Evolutionary conservation across 1,284 basidiomycete genomes (phyloP), one percentile per base, ranked within the genome.

Genomic region (Anthracocystis panici-leucophaei): DNA sequence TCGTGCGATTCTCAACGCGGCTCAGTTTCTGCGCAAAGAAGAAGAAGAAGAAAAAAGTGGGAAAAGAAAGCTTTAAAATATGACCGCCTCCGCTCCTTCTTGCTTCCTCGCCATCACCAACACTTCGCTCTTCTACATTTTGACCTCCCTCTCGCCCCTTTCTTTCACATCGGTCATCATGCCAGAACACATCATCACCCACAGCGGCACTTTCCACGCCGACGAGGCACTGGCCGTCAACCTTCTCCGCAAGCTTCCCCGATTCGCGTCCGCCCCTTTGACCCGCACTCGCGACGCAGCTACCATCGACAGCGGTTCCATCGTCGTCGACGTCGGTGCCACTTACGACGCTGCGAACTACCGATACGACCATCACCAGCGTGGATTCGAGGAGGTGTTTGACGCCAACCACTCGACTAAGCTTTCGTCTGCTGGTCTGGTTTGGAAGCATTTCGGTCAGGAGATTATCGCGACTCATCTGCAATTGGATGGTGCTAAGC

Each of bases 251-350:
- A 91, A 91, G 80, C 94, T 95, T 1, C 87, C 89, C 23, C 87
- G 89, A 25, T 98, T 93, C 86, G 89, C 88, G 54, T 88, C 91
- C 80, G 61, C 61, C 5, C 75, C 75, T 2, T 74, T 85, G n/a
- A 77, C 78, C 11, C 75, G 83, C 29, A 92, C 90, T 49, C 90
- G 96, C 57, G 94, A 97, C 84, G 90, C 92, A 0, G 89, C 88
- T 12, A 86, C 92, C 54, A 90, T 99, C 58, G 91, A 92, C 72
- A 89, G 90, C 5, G 95, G 94, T 81, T 91, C 95, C 81, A 95
- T 99, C 83, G 94, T 99, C n/a, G 94, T 99, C 40, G 96, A 99
- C 85, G 96, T 99, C 60, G 96, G 97, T 18, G 95, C 93, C 10
- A 89, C 93, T 20, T 99, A 99, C 86, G 93, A 95, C 66, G 90